Evolutionary conservation across 2,329 filamentous ascomycete genomes (phyloP), one percentile per base, ranked within the genome.

Genomic region (Paraconiothyrium brasiliense): DNA sequence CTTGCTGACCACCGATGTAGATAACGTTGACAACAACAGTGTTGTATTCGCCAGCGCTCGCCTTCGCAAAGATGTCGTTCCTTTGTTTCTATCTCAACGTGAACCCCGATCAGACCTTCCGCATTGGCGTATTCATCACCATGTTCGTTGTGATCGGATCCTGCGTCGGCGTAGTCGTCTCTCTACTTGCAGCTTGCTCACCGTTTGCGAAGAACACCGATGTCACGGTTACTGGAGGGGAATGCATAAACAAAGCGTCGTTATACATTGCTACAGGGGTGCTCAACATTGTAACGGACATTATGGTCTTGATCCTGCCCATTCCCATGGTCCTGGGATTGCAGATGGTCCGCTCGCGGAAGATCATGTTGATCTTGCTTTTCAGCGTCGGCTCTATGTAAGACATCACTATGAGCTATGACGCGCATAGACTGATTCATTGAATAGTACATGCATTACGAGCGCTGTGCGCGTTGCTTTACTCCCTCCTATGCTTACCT

Each of bases 111-210:
- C n/a, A 41, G 22, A 14, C 52, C 2, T 66, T 66, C 20, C 61
- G 57, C 39, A 60, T 41, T 11, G 22, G 59, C 22, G 64, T 66
- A 1, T 58, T 58, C 34, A 30, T 62, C n/a, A 65, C 61, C 41
- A 69, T 66, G 58, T 65, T 67, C n/a, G 55, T 70, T 39, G 62
- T 69, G 4, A 32, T 69, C 32, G 60, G 63, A 11, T 69, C 61
- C 32, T 65, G 62, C 41, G 41, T 68, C 37, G 63, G 62, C 50
- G 60, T 67, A 4, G 60, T 67, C 46, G 34, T 70, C 51, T 63
- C 68, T 13, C 56, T 69, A 32, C 57, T 69, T 22, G 62, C 62
- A 57, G 58, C 68, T 24, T 70, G 68, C 60, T 54, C 20, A 24
- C 68, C 61, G 14, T 65, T 70, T 34, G 54, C 59, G 5, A 66